Conservation (phyloP, 2,329 filamentous ascomycete species). For the Monilinia vaccinii-corymbosi region DNA sequence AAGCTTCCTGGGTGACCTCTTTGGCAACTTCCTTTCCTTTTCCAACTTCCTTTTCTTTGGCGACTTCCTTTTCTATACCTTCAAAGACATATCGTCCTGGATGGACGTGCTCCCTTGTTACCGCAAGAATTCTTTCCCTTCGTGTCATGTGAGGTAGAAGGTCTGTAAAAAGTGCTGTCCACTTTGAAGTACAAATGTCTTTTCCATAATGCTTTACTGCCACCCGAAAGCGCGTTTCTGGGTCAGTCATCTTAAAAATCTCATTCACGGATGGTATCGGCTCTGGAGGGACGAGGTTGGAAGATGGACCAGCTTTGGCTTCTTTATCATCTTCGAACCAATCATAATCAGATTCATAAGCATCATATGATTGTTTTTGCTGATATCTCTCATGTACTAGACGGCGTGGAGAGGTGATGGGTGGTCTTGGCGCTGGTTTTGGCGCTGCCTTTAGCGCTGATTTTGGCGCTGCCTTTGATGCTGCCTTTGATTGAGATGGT, state of each 20-base stretch:
- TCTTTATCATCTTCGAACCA: too few species aligned
- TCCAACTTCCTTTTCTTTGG: background rate
- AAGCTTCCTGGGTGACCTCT: background rate
- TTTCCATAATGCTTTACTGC: background rate
- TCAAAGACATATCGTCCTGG: too few species aligned
- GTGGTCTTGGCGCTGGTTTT: too few species aligned
- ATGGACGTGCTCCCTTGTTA: too few species aligned
- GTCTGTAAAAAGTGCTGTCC: too few species aligned
- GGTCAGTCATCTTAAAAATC: background rate
- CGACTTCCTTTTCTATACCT: background rate
- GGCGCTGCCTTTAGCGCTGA: too few species aligned
- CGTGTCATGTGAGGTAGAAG: too few species aligned
- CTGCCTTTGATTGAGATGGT: background rate
- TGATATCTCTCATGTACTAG: background rate
- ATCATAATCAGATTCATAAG: too few species aligned
- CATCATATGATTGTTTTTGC: background rate
- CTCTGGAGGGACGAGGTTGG: background rate
- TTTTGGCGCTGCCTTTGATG: too few species aligned
- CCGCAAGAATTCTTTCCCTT: too few species aligned
- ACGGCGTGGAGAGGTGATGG: background rate
- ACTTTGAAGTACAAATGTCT: too few species aligned
- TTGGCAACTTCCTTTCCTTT: background rate
- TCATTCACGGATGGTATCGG: background rate
- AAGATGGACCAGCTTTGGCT: background rate
- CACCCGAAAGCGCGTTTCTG: background rate